Base-by-base conservation (phyloP, 345 rosid species). In the Hibiscus mutabilis region DNA sequence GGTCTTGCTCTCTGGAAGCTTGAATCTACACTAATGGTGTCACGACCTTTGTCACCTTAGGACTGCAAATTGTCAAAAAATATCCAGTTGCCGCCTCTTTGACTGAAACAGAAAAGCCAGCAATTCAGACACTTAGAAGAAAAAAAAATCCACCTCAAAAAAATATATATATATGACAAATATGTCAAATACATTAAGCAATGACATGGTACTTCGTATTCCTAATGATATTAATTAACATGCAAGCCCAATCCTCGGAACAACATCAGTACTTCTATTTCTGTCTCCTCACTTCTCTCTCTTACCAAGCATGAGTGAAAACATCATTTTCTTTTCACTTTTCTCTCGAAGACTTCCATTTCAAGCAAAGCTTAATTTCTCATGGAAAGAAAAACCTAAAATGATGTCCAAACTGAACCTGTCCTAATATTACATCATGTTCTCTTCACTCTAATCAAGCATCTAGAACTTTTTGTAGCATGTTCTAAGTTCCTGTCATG, bases 61-160 rank as follows among this genome's bases (percentile, higher is more conserved):
- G 13, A 44, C 55, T 7, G 56, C 56, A 66, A 46, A 25, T 15
- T 66, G 31, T 66, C 70, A 66, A 15, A 66, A 37, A 15, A 24
- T 2, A 66, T 66, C 70, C 56, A 66, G 57, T 49, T 24, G 40
- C 57, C 2, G 57, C 70, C 70, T 24, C 3, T 66, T 66, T 16
- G 55, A 2, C 69, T 66, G 57, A 66, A 46, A 66, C 18, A 21
- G 33, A 13, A 42, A 35, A 62, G n/a, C 49, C 6, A 63, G 49
- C 16, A 37, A 35, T 13, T 35, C 27, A 63, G 67, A 37, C 16
- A 37, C 10, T 37, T 63, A 1, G 42, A 37, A 63, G 42, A 21
- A 5, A 13, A 6, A n/a, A n/a, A n/a, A n/a, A 21, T 53, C 58
- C 31, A 18, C 51, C 67, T 19, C 52, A 42, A 8, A 35, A 2